A percentile compares a stretch with the other conserved stretches of the same genome.
These are phyloP conservation scores for Pseudonectria foliicola DNA, from an alignment of 2,329 filamentous ascomycete genomes.

Conservation along the genomic window DNA sequence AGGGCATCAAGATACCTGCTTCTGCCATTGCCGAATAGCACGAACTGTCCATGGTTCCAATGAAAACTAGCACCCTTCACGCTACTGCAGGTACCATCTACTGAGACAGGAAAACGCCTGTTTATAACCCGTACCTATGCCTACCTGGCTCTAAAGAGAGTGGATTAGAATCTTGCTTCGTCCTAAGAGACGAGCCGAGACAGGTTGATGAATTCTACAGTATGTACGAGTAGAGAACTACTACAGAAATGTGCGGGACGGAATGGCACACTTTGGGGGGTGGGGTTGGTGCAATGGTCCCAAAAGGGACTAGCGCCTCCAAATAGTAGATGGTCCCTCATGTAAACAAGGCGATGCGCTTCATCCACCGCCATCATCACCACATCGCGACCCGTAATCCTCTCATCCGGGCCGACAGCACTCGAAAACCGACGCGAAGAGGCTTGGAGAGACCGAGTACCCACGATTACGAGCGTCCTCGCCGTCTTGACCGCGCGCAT, in stretches of 20 bases:
- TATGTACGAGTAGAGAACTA: no score
- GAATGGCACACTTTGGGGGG: background rate
- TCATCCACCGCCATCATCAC: slow-evolving; percentile 14
- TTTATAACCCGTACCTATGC: no score
- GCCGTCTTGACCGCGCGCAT: slow-evolving; percentile 1
- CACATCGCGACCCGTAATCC: slow-evolving; percentile 19
- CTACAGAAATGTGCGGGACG: slow-evolving; percentile 1
- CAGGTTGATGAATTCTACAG: no score
- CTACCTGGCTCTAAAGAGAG: no score
- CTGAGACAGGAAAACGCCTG: no score
- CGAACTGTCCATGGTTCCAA: no score
- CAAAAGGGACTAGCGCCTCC: slow-evolving; percentile 13
- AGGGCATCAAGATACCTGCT: no score
- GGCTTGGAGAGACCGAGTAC: slow-evolving; percentile 1
- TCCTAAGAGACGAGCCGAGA: no score
- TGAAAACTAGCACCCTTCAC: no score
- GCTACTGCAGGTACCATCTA: no score
- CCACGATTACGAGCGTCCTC: background rate
- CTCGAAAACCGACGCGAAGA: slow-evolving; percentile 11
- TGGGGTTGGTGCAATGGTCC: slow-evolving; percentile 10
- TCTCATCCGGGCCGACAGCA: slow-evolving; percentile 10
- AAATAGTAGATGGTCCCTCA: slow-evolving; percentile 17
- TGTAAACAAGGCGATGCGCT: slow-evolving; percentile 25
- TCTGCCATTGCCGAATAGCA: no score
- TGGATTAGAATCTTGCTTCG: no score